Percentiles rank a stretch among this genome's conserved stretches.
Conservation (phyloP, 2,329 filamentous ascomycete genomes). For the Torrubiellomyces zombiae region DNA sequence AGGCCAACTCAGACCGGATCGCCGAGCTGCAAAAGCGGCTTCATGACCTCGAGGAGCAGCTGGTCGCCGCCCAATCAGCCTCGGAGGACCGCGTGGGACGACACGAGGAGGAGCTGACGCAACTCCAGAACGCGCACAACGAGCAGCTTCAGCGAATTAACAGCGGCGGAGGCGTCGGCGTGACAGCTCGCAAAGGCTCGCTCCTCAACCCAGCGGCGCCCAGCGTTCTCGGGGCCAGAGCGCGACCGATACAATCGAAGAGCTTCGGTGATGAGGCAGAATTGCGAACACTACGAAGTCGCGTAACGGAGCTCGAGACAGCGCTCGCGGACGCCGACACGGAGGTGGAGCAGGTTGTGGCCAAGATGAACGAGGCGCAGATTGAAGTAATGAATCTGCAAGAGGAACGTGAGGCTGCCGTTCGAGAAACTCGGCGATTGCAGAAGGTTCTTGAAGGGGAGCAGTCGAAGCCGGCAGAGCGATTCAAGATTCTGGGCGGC, state of each 20-base stretch:
- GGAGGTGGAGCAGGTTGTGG: conserved; percentile 71
- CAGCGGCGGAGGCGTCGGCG: conserved; percentile 19
- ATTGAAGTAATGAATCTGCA: conserved; percentile 72
- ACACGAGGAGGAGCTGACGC: conserved; percentile 72
- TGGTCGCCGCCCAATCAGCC: conserved; percentile 66
- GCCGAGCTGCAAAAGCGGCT: conserved; percentile 69
- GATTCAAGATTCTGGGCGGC: conserved; percentile 16
- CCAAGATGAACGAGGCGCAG: conserved; percentile 65
- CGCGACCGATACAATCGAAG: conserved; percentile 40
- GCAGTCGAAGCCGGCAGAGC: conserved; percentile 33
- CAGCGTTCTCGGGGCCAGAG: conserved; percentile 17
- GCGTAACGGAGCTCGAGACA: conserved; percentile 72
- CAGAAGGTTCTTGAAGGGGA: conserved; percentile 50
- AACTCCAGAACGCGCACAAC: conserved; percentile 61
- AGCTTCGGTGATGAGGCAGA: conserved; percentile 57
- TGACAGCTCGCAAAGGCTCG: conserved; percentile 15
- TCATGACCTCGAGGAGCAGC: conserved; percentile 65
- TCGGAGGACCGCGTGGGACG: conserved; percentile 70
- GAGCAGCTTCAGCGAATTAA: conserved; percentile 61
- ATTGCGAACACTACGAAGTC: conserved; percentile 58
- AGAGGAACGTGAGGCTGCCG: conserved; percentile 55
- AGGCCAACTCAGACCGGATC: conserved; percentile 64
- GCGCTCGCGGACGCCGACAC: conserved; percentile 42
- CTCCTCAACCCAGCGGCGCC: conserved; percentile 17
- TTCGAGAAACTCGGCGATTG: conserved; percentile 52